A percentile compares a stretch with the other conserved stretches of the same genome.
Evolutionary conservation across 345 rosid genomes (phyloP).

Genomic region (Noccaea caerulescens): DNA sequence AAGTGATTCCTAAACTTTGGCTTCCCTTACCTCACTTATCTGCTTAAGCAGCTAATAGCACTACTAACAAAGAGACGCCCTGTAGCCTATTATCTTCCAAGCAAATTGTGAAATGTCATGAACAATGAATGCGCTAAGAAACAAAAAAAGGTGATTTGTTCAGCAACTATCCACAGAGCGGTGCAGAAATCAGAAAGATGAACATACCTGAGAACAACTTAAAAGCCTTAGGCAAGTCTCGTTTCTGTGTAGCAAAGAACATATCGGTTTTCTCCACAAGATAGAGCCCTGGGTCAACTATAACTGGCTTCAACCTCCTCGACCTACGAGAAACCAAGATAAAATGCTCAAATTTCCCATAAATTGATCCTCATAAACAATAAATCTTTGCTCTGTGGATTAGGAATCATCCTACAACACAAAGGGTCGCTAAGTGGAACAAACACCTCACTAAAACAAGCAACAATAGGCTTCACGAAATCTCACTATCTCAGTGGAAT

Average conservation of each 20-base stretch:
- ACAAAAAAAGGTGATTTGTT: neutral
- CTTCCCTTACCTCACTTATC: constrained; percentile 10
- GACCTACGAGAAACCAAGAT: constrained; percentile 53
- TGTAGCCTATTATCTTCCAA: constrained; percentile 16
- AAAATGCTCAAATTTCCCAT: neutral
- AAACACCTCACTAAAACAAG: neutral
- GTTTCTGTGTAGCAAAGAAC: constrained; percentile 82
- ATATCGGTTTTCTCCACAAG: constrained; percentile 66
- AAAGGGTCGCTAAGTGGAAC: neutral
- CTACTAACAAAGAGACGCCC: neutral
- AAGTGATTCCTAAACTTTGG: constrained; percentile 14
- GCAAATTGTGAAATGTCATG: neutral
- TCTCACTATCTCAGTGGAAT: neutral
- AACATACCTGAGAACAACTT: constrained; percentile 73
- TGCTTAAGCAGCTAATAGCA: constrained; percentile 14
- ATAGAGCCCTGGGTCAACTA: constrained; percentile 97
- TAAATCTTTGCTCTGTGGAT: neutral
- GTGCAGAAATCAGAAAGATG: constrained; percentile 22
- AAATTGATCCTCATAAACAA: neutral
- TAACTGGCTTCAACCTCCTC: constrained; percentile 76
- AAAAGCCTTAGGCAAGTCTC: constrained; percentile 79
- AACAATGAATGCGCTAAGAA: neutral
- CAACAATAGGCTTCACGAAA: neutral
- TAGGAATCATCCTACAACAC: constrained; percentile 12
- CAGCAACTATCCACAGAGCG: neutral